Evolutionary conservation across 331 rosid genomes (phyloP), one percentile per base, ranked within the genome.

Genomic region (Quercus tomentella): DNA sequence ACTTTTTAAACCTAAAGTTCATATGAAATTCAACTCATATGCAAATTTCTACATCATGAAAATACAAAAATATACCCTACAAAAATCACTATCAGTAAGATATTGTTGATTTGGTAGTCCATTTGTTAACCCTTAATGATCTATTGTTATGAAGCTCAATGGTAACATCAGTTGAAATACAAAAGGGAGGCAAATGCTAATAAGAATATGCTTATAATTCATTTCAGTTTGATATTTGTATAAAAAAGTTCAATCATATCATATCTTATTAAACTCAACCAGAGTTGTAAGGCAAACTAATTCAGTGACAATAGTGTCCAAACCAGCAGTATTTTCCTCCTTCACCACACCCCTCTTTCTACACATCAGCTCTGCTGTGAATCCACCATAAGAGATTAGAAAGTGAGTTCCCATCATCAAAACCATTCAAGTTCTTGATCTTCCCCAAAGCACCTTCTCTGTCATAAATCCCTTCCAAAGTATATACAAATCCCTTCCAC

Each of bases 371-470:
- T 82, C 92, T 79, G 56, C 88, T 86, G 74, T 86, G 89, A 66
- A 86, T 56, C 92, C 92, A 88, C 92, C 92, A 88, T 6, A 88
- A 65, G 11, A 88, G 86, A 79, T 88, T 88, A 4, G 83, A 81
- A 30, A 86, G 88, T 1, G 92, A 88, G 76, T 82, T 84, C 60
- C 92, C 92, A 62, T 86, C 92, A 78, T 88, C 92, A 7, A 45
- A 77, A 45, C 88, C 89, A 8, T 28, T 83, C 89, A 88, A 81
- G 70, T 41, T 83, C 77, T 77, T 73, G 15, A 79, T 76, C 76
- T 79, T 83, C 74, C 12, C 83, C 80, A 88, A 35, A 43, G 89
- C 89, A 25, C 68, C 74, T 63, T 62, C 70, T 41, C 74, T 85
- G 65, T 88, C 82, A 23, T 81, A 86, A 67, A 86, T 35, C 72